Evolutionary conservation across 1,139 yeast genomes (phyloP).

Genomic region (Zygosaccharomyces sapae): DNA sequence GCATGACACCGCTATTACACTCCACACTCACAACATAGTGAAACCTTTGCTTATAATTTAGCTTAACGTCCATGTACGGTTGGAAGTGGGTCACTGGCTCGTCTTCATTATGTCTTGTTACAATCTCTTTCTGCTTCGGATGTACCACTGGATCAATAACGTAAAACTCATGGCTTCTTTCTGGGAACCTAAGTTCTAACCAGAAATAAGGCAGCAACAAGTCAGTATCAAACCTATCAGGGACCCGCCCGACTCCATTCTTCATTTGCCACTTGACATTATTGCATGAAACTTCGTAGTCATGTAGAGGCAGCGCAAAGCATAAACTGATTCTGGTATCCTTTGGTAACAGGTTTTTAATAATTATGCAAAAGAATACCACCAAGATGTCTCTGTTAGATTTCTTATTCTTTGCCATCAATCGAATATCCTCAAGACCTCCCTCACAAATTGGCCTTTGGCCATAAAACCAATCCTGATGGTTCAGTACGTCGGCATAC

Average conservation of each 20-base stretch:
- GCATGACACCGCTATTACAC: conserved; percentile 9
- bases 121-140: conserved; percentile 18
- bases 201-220: conserved; percentile 27
- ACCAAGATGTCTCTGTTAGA: conserved; percentile 25
- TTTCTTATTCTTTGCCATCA: conserved; percentile 23
- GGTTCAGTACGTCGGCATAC: conserved; percentile 11
- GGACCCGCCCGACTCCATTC: conserved; percentile 16
- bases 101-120: conserved; percentile 14
- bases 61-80: conserved; percentile 9
- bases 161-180: conserved; percentile 11
- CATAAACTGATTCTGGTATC: conserved; percentile 18
- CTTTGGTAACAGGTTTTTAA: conserved; percentile 16
- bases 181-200: conserved; percentile 20
- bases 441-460: conserved; percentile 14
- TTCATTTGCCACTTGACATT: conserved; percentile 8
- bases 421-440: conserved; percentile 16
- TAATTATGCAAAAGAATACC: conserved; percentile 23
- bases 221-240: conserved; percentile 27
- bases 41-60: conserved; percentile 18
- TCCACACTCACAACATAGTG: conserved; percentile 21
- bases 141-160: conserved; percentile 28
- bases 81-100: conserved; percentile 16
- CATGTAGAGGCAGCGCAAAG: conserved; percentile 26
- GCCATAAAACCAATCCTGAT: conserved; percentile 23
- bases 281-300: conserved; percentile 13